Conservation (phyloP, 768 basidiomycete genomes). For the Psilocybe subaeruginosa region DNA sequence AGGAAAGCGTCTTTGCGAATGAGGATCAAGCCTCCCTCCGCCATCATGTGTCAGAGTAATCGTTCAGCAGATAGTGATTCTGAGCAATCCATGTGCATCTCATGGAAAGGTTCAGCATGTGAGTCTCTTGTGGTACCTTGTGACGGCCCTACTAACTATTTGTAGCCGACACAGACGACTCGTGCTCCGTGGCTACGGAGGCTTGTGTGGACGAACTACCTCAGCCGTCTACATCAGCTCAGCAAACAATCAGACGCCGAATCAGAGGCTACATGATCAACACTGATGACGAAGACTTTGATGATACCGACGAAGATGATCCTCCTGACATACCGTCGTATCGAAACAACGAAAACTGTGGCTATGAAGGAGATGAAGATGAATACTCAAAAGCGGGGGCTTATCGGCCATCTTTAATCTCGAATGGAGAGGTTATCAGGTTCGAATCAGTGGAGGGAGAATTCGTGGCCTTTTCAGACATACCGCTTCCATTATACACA, state of each 20-base stretch:
- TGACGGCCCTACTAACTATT: not conserved
- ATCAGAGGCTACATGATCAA: constrained; percentile 42
- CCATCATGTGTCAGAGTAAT: not conserved
- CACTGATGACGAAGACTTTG: constrained; percentile 40
- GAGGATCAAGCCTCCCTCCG: constrained; percentile 27
- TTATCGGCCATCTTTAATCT: not conserved
- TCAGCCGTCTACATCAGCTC: constrained; percentile 2
- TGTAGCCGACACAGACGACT: not conserved
- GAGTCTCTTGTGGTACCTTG: not conserved
- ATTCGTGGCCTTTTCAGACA: constrained; percentile 20
- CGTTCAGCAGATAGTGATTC: not conserved
- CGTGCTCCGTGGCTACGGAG: not conserved
- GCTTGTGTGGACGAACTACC: not conserved
- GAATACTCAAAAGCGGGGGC: not conserved
- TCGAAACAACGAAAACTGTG: not conserved
- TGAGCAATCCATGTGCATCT: not conserved
- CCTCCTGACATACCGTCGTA: constrained; percentile 2
- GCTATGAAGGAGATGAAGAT: not conserved
- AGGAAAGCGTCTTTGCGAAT: constrained; percentile 37
- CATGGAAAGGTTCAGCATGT: not conserved
- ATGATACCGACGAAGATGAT: not conserved
- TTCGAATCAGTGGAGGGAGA: not conserved
- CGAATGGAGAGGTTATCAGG: not conserved
- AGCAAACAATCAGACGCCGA: constrained; percentile 25
- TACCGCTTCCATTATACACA: constrained; percentile 43